Conservation (phyloP, 108 stramenopile genomes). For the Cyclotella cryptica region DNA sequence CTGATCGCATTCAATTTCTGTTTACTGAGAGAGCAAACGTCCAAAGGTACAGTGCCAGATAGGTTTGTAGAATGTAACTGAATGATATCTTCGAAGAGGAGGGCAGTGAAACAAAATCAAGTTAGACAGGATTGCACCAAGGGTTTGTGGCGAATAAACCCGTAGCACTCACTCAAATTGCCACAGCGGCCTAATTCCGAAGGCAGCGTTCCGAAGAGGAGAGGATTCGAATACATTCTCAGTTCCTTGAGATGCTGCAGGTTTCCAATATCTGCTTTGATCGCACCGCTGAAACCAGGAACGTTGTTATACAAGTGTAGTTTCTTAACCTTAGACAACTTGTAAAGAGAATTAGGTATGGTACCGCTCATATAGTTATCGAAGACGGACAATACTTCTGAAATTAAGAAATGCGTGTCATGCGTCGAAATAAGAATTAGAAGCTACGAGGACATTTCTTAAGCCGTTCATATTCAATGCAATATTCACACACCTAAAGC, state of each 20-base stretch:
- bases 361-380: neutral
- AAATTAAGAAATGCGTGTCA: no score
- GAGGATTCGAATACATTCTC: neutral
- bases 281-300: neutral
- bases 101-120: no score
- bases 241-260: neutral
- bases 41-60: no score
- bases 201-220: neutral
- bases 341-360: slow-evolving; percentile 5
- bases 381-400: neutral
- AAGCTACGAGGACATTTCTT: no score
- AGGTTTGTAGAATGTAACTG: no score
- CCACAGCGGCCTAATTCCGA: neutral
- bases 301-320: neutral
- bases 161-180: slow-evolving; percentile 2
- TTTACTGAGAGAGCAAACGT: no score
- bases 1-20: no score
- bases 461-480: no score
- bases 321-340: neutral
- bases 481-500: no score
- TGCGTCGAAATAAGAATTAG: neutral
- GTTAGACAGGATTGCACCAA: no score
- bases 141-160: no score
- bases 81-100: no score
- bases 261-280: neutral